Percentiles rank a stretch among this genome's conserved stretches.
Evolutionary conservation across 345 rosid genomes (phyloP).

Genomic region (Citrus medica): DNA sequence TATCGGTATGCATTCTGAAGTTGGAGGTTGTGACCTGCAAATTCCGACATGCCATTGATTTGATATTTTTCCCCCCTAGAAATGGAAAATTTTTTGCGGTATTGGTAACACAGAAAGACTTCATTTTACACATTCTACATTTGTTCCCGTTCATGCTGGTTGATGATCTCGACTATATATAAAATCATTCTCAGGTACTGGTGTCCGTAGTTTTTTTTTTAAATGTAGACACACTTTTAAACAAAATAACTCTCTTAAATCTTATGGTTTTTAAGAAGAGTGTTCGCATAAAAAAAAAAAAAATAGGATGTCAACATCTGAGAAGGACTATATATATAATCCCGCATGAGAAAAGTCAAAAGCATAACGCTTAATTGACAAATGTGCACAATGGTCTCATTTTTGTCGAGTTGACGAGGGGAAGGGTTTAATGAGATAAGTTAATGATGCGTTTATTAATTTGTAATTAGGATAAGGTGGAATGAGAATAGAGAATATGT

Average conservation of each 20-base stretch:
- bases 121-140: neutral
- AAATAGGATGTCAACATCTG: too few relatives aligned
- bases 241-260: too few relatives aligned
- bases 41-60: neutral
- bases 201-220: too few relatives aligned
- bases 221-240: too few relatives aligned
- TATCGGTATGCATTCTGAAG: slow-evolving; percentile 72
- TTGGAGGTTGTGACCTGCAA: slow-evolving; percentile 1
- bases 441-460: too few relatives aligned
- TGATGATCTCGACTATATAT: neutral
- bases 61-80: neutral
- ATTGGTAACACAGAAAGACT: neutral
- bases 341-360: too few relatives aligned
- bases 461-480: too few relatives aligned
- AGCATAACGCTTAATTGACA: neutral
- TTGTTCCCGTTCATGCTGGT: neutral
- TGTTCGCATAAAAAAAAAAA: accelerated
- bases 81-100: neutral
- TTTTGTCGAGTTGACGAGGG: neutral
- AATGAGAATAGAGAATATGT: too few relatives aligned
- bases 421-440: too few relatives aligned
- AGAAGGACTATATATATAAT: too few relatives aligned
- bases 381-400: neutral
- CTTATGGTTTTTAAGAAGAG: too few relatives aligned
- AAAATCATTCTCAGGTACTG: accelerated